Evolutionary conservation across 805 yeast species (phyloP).

Genomic region (Candida krabiensis): DNA sequence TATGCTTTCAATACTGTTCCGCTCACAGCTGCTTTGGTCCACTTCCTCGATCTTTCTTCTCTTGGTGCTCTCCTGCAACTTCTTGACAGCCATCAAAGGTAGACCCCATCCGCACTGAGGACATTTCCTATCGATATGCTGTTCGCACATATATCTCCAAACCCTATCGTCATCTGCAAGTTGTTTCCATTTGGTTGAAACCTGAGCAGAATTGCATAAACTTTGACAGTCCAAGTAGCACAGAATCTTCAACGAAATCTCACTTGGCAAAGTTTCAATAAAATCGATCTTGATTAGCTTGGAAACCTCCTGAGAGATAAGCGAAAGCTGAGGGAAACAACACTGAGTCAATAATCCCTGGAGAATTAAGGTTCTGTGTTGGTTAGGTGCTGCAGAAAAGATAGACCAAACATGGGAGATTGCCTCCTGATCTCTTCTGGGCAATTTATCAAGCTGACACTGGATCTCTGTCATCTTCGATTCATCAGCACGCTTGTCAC

Average conservation of each 20-base stretch:
- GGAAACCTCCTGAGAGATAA: constrained; percentile 75
- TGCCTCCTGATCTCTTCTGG: constrained; percentile 71
- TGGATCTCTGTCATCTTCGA: constrained; percentile 65
- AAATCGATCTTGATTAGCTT: constrained; percentile 85
- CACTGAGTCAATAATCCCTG: constrained; percentile 86
- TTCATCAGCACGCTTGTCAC: constrained; percentile 68
- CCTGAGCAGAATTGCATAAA: constrained; percentile 93
- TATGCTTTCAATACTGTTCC: constrained; percentile 13
- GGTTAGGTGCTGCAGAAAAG: constrained; percentile 71
- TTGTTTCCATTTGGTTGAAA: constrained; percentile 79
- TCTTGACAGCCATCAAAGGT: constrained; percentile 87
- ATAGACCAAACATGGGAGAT: constrained; percentile 82
- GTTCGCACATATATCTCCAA: constrained; percentile 98
- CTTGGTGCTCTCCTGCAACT: constrained; percentile 34
- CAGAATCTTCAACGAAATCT: constrained; percentile 77
- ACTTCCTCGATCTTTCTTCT: constrained; percentile 27
- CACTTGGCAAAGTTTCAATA: constrained; percentile 80
- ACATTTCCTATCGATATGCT: constrained; percentile 95
- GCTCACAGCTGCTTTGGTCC: constrained; percentile 10
- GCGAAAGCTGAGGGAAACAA: constrained; percentile 93
- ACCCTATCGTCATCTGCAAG: constrained; percentile 95
- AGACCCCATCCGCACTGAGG: constrained; percentile 99
- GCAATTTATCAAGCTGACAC: constrained; percentile 52
- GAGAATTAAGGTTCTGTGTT: constrained; percentile 70
- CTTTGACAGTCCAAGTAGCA: constrained; percentile 91